phyloP scores from a whole-genome alignment of 192 early-diverging fungal species.

The Pecoramyces ruminantium region DNA sequence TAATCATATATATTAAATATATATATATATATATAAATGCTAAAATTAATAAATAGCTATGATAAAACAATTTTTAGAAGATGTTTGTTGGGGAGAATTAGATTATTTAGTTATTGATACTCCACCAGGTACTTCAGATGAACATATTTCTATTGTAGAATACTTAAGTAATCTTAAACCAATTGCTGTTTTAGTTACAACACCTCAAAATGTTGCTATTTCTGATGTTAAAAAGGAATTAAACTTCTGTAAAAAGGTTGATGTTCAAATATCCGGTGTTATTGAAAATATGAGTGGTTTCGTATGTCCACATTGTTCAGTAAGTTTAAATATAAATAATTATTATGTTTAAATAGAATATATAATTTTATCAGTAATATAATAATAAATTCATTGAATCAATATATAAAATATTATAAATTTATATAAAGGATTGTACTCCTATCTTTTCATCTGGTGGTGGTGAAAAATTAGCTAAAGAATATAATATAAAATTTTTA shows the following conservation, averaged over 20 bases:
- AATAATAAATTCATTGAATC: no score
- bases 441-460: slow-evolving; percentile 89
- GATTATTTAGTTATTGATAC: slow-evolving; percentile 90
- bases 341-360: no score
- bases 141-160: slow-evolving; percentile 84
- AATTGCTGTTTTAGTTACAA: slow-evolving; percentile 82
- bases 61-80: slow-evolving; percentile 91
- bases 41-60: slow-evolving; percentile 41
- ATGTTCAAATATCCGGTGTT: slow-evolving; percentile 22
- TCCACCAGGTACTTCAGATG: slow-evolving; percentile 94
- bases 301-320: slow-evolving; percentile 15
- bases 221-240: slow-evolving; percentile 42
- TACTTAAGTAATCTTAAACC: slow-evolving; percentile 66
- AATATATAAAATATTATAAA: no score
- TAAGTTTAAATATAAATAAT: no score
- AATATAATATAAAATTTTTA: slow-evolving; percentile 70
- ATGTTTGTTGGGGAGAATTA: slow-evolving; percentile 91
- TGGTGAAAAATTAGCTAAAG: slow-evolving; percentile 72
- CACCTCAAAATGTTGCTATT: slow-evolving; percentile 64
- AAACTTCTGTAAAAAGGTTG: slow-evolving; percentile 33
- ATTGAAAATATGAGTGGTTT: slow-evolving; percentile 39
- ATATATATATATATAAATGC: neutral
- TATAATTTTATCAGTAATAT: no score
- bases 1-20: no score
- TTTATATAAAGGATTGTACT: slow-evolving; percentile 44